Conservation (phyloP, 2,329 filamentous ascomycete genomes). For the Cordyceps javanica region DNA sequence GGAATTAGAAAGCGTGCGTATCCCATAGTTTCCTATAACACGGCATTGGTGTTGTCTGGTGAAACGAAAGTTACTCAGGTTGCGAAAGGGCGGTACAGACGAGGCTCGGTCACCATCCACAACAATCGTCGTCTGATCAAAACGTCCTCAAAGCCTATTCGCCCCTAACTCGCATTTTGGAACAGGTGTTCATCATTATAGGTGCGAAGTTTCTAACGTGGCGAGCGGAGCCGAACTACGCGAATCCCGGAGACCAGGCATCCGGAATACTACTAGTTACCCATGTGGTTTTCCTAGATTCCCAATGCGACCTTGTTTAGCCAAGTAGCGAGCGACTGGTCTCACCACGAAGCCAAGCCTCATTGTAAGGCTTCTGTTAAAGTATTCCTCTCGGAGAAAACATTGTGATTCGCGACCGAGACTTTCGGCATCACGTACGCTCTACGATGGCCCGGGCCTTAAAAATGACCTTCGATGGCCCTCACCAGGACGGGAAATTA, state of each 20-base stretch:
- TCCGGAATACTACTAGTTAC: too few relatives aligned
- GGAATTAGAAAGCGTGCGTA: not conserved
- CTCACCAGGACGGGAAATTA: not conserved
- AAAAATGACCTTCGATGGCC: not conserved
- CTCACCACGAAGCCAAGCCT: not conserved
- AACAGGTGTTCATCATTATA: not conserved
- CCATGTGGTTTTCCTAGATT: constrained; percentile 4
- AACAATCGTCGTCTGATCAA: not conserved
- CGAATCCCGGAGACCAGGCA: constrained; percentile 8
- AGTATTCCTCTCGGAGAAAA: not conserved
- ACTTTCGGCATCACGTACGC: not conserved
- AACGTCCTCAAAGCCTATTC: not conserved
- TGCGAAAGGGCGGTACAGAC: not conserved
- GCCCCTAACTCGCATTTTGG: not conserved
- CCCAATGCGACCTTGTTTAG: not conserved
- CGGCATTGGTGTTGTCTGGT: not conserved
- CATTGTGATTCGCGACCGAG: not conserved
- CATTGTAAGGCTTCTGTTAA: not conserved
- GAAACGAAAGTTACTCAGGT: not conserved
- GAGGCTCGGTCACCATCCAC: not conserved
- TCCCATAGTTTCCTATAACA: not conserved
- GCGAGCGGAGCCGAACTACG: constrained; percentile 7
- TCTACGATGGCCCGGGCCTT: not conserved
- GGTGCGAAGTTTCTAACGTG: not conserved
- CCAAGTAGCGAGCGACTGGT: not conserved